Conservation (phyloP, 768 basidiomycete species). For the Amanita rimosa region DNA sequence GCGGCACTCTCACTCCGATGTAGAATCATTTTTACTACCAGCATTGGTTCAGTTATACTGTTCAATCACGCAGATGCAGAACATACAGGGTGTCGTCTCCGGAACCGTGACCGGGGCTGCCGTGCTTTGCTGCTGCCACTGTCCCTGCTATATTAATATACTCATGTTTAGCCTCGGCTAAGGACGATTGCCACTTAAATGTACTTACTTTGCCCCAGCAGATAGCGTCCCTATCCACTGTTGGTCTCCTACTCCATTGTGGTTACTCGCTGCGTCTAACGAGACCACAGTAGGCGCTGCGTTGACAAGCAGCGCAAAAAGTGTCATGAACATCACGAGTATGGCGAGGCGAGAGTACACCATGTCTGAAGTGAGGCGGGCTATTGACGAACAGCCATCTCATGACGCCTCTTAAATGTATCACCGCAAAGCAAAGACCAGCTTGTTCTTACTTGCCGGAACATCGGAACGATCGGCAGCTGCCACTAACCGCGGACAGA, state of each 20-base stretch:
- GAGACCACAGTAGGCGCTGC: slow-evolving; percentile 1
- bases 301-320: slow-evolving; percentile 2
- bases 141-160: neutral
- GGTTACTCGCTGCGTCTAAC: neutral
- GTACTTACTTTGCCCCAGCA: neutral
- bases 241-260: neutral
- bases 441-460: neutral
- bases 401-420: slow-evolving; percentile 2
- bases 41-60: no score
- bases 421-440: neutral
- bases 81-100: slow-evolving; percentile 13
- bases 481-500: neutral
- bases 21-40: no score
- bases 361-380: neutral
- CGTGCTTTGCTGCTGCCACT: neutral
- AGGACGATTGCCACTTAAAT: neutral
- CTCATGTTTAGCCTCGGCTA: no score
- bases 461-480: slow-evolving; percentile 1
- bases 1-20: no score
- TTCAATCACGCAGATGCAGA: slow-evolving; percentile 4
- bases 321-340: slow-evolving; percentile 4
- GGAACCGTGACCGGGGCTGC: slow-evolving; percentile 1
- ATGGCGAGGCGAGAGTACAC: slow-evolving; percentile 4
- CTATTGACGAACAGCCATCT: no score
- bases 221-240: neutral